Evolutionary conservation across 768 basidiomycete genomes (phyloP).

Genomic region (Rhizopogon rudus): DNA sequence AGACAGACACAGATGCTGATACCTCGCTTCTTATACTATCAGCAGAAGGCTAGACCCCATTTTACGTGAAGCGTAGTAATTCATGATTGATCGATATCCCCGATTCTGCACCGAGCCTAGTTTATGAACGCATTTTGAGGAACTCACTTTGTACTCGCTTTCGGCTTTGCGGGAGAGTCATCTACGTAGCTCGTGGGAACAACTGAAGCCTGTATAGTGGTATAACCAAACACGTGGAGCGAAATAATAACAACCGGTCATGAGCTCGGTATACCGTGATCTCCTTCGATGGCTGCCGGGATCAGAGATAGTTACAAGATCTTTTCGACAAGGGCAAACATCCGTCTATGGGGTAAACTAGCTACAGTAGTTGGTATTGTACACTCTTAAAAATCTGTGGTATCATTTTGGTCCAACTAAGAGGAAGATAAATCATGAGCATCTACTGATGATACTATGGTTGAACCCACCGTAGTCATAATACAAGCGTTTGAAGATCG

Average conservation of each 20-base stretch:
- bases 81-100: not conserved
- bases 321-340: not conserved
- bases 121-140: not conserved
- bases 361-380: not conserved
- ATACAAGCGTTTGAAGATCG: conserved; percentile 49
- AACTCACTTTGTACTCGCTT: not conserved
- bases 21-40: not conserved
- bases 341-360: not conserved
- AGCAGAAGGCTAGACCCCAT: not conserved
- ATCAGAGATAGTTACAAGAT: not conserved
- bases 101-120: not conserved
- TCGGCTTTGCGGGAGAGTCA: not conserved
- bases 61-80: not conserved
- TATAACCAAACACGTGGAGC: not conserved
- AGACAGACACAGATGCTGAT: not conserved
- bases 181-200: not conserved
- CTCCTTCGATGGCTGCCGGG: too few relatives aligned
- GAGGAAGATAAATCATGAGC: conserved; percentile 9
- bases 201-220: not conserved
- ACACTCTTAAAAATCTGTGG: not conserved
- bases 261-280: not conserved
- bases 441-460: not conserved
- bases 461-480: conserved; percentile 62
- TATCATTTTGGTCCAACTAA: conserved; percentile 16
- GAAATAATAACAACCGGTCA: not conserved